phyloP scores from a whole-genome alignment of 2,329 filamentous ascomycete species.

The Chalaropsis thielavioides region DNA sequence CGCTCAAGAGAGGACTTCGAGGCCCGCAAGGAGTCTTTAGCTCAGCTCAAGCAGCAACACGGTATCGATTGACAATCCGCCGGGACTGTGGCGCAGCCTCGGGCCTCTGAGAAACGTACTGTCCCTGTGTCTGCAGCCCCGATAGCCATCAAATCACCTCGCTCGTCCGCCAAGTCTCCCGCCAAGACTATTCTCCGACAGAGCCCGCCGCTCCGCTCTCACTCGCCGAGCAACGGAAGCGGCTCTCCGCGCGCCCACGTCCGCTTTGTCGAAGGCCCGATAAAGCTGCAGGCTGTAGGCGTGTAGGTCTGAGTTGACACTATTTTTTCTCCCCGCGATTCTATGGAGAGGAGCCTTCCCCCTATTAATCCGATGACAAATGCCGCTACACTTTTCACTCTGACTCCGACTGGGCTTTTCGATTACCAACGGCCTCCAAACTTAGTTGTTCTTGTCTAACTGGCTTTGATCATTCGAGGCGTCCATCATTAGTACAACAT shows the following conservation, averaged over 20 bases:
- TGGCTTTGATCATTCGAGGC: neutral
- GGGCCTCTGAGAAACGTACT: conserved; percentile 17
- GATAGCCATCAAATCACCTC: conserved; percentile 16
- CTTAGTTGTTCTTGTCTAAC: neutral
- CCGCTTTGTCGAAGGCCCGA: conserved; percentile 17
- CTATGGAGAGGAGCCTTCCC: neutral
- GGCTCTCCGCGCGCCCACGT: conserved; percentile 16
- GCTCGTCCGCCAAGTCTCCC: conserved; percentile 17
- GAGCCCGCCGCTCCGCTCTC: conserved; percentile 15
- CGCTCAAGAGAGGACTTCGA: conserved; percentile 89
- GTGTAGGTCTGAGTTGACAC: conserved; percentile 16
- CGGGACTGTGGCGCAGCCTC: conserved; percentile 44
- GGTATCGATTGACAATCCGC: conserved; percentile 92
- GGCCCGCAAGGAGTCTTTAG: conserved; percentile 89
- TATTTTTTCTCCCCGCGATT: neutral
- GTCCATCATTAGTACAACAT: neutral
- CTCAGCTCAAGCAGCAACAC: conserved; percentile 93
- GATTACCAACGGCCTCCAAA: neutral
- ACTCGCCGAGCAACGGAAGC: conserved; percentile 11
- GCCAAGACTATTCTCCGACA: conserved; percentile 16
- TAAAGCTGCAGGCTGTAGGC: conserved; percentile 17
- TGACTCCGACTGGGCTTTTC: neutral
- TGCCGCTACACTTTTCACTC: neutral
- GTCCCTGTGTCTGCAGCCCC: conserved; percentile 16
- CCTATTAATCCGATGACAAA: neutral